A percentile compares a stretch with the other conserved stretches of the same genome.
Conservation (phyloP, 331 rosid genomes). For the Dryas integrifolia region DNA sequence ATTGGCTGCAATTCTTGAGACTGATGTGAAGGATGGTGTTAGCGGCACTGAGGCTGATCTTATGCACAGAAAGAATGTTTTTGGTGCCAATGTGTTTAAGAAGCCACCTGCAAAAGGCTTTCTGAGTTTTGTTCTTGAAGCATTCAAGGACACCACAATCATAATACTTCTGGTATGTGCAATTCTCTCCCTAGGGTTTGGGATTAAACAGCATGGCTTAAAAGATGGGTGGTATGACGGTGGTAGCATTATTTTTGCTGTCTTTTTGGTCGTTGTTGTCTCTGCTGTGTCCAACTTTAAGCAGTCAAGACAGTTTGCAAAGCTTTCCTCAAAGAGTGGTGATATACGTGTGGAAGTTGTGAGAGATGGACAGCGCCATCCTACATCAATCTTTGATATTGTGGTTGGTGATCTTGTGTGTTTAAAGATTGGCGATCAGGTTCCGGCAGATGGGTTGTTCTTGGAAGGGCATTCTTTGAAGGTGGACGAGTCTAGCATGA, state of each 20-base stretch:
- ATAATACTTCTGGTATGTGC: constrained; percentile 32
- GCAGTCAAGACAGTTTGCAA: constrained; percentile 35
- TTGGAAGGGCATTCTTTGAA: constrained; percentile 35
- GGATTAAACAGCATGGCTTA: constrained; percentile 39
- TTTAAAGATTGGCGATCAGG: constrained; percentile 26
- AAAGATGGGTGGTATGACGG: constrained; percentile 43
- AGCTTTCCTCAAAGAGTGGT: constrained; percentile 30
- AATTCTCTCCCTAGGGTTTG: constrained; percentile 30
- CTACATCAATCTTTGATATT: constrained; percentile 32
- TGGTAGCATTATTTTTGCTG: constrained; percentile 35
- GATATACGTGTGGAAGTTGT: constrained; percentile 28
- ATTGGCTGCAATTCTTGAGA: constrained; percentile 16
- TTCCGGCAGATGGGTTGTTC: constrained; percentile 40
- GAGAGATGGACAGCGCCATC: constrained; percentile 27
- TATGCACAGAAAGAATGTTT: constrained; percentile 10
- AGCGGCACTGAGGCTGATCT: constrained; percentile 14
- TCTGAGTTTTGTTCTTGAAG: constrained; percentile 29
- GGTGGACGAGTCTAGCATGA: constrained; percentile 42
- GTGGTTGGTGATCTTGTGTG: constrained; percentile 36
- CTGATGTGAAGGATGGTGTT: constrained; percentile 17
- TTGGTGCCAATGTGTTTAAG: constrained; percentile 24
- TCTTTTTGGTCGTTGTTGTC: constrained; percentile 31
- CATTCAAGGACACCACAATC: constrained; percentile 31
- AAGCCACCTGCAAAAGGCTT: constrained; percentile 26
- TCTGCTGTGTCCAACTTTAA: constrained; percentile 32